Base-by-base conservation (phyloP, 805 yeast genomes). In the Saturnispora kantuleensis region DNA sequence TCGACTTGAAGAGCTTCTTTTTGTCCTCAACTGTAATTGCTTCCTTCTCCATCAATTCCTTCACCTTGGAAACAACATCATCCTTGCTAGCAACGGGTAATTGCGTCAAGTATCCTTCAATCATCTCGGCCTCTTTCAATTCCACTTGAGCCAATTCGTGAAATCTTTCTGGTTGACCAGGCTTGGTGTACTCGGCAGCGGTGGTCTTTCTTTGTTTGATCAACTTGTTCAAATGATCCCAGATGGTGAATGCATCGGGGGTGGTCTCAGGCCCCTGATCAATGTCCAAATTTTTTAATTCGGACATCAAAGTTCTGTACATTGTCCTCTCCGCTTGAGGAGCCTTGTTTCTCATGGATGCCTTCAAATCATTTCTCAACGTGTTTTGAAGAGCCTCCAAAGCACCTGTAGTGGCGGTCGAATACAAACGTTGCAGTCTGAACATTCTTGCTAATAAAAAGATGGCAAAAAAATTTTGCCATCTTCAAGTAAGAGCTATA, bases 111-210 rank as follows among this genome's bases (percentile, higher is more conserved):
- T 68, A 70, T 35, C 60, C 58, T 15, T 54, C 50, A 44, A 70
- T 58, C 41, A 66, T 56, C 4, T 55, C 55, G 4, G 62, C 54
- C 52, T 70, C 74, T 45, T 64, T 54, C 16, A 63, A 48, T 55
- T 70, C 76, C 38, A 59, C 63, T 21, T 55, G 52, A 5, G 66
- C 69, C 32, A 63, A 51, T 38, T 63, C 64, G 26, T 60, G 59
- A 42, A 68, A 68, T 48, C 69, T 57, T 47, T 69, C 74, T n/a
- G 65, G 64, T 18, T 70, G 55, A 13, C 67, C 63, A 33, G 63
- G 67, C 38, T 62, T 58, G 40, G 58, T 44, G 49, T 66, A 70
- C 44, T 64, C 65, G 6, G 49, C 54, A 13, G 69, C 68, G 4
- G 72, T 60, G 10, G 59, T 60, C 29, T 52, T 50, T 50, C 76